A percentile compares a stretch with the other conserved stretches of the same genome.
These are phyloP conservation scores for Saturnispora serradocipensis DNA, from an alignment of 805 yeast genomes.

Conservation along the genomic window DNA sequence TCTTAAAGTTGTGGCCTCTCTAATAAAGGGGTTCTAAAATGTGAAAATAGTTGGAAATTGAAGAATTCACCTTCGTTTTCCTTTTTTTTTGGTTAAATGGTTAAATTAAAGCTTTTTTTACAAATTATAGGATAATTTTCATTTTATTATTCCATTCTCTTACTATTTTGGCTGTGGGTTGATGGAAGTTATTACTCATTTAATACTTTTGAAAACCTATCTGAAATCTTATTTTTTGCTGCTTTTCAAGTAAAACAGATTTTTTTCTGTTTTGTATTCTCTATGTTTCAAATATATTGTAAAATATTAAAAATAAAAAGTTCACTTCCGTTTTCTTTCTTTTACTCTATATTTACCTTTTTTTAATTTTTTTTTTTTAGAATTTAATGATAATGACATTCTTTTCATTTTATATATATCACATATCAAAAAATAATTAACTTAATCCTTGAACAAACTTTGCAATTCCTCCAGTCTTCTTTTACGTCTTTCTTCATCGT, in stretches of 20 bases:
- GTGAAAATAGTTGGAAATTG: not conserved
- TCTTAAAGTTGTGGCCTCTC: not conserved
- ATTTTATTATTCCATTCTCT: not conserved
- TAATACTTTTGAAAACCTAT: not conserved
- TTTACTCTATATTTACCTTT: not conserved
- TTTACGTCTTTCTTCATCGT: slow-evolving; percentile 64
- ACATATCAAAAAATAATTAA: not conserved
- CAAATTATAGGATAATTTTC: not conserved
- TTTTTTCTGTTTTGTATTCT: not conserved
- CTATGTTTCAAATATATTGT: not conserved
- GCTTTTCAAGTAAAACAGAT: not conserved
- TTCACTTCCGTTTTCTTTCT: not conserved
- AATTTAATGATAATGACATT: slow-evolving; percentile 4
- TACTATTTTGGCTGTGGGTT: not conserved
- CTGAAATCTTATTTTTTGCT: not conserved
- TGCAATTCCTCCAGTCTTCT: slow-evolving; percentile 66
- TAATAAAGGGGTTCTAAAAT: not conserved
- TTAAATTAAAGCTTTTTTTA: slow-evolving; percentile 1
- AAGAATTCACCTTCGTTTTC: not conserved
- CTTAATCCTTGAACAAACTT: slow-evolving; percentile 45
- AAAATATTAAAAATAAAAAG: not conserved
- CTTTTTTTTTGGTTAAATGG: not conserved
- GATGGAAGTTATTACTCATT: not conserved
- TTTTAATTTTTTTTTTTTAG: not conserved
- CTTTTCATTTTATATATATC: not conserved